These are phyloP conservation scores for Zygoascus meyerae DNA, from an alignment of 1,139 yeast genomes.

Conservation along the genomic window DNA sequence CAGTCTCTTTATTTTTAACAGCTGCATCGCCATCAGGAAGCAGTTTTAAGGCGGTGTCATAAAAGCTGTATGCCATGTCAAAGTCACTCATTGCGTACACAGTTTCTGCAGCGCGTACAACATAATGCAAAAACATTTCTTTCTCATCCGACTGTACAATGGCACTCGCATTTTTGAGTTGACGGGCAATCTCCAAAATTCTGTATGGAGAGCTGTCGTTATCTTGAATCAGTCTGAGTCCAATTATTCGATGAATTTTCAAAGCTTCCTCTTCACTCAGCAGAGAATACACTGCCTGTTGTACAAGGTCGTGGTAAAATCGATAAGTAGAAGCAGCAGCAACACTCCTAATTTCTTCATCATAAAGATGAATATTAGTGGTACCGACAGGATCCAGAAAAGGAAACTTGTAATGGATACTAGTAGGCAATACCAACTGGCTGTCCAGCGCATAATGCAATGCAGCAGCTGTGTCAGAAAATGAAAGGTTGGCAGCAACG, in stretches of 20 bases:
- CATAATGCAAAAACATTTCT: slow-evolving; percentile 23
- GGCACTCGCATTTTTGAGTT: slow-evolving; percentile 26
- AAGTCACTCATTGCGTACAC: slow-evolving; percentile 30
- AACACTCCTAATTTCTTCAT: slow-evolving; percentile 36
- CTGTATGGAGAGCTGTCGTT: slow-evolving; percentile 23
- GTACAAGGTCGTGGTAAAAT: slow-evolving; percentile 36
- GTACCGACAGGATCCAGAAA: slow-evolving; percentile 38
- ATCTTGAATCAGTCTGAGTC: slow-evolving; percentile 37
- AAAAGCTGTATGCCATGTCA: slow-evolving; percentile 28
- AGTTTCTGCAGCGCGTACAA: slow-evolving; percentile 27
- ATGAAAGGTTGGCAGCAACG: slow-evolving; percentile 37
- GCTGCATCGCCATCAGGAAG: slow-evolving; percentile 18
- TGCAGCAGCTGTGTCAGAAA: slow-evolving; percentile 30
- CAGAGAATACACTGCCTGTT: slow-evolving; percentile 35
- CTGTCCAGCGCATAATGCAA: slow-evolving; percentile 37
- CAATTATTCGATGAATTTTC: slow-evolving; percentile 40
- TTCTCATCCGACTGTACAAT: slow-evolving; percentile 26
- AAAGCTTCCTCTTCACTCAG: slow-evolving; percentile 30
- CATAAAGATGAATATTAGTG: slow-evolving; percentile 30
- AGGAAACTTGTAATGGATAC: slow-evolving; percentile 46
- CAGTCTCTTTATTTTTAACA: slow-evolving; percentile 17
- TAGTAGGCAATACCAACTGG: slow-evolving; percentile 39
- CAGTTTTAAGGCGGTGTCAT: slow-evolving; percentile 23
- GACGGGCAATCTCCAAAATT: slow-evolving; percentile 29
- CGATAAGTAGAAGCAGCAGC: slow-evolving; percentile 37